phyloP scores from a whole-genome alignment of 805 yeast genomes.

The Clavispora phyllophila region DNA sequence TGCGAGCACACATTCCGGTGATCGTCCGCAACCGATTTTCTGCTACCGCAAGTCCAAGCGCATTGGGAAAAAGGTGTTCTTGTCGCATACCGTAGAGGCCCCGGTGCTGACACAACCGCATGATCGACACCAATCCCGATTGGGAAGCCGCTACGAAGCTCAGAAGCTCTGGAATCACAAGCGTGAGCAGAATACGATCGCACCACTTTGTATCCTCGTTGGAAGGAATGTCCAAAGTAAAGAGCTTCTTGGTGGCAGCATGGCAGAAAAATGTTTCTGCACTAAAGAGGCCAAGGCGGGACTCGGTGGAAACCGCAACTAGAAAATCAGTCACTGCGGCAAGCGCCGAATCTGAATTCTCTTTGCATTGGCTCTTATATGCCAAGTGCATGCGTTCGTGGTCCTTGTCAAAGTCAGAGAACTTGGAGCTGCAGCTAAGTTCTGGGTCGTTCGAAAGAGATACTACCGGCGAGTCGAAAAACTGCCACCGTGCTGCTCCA shows the following conservation, averaged over 20 bases:
- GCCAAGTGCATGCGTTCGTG: slow-evolving; percentile 28
- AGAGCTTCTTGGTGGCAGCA: slow-evolving; percentile 10
- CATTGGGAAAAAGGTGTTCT: slow-evolving; percentile 38
- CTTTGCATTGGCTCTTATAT: slow-evolving; percentile 1
- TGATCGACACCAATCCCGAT: slow-evolving; percentile 31
- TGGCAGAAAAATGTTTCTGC: slow-evolving; percentile 10
- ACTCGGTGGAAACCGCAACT: slow-evolving; percentile 12
- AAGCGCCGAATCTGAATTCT: background rate
- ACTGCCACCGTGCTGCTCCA: slow-evolving; percentile 29
- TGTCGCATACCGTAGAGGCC: slow-evolving; percentile 40
- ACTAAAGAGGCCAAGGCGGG: slow-evolving; percentile 8
- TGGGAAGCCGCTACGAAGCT: slow-evolving; percentile 32
- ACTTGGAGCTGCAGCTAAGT: slow-evolving; percentile 8
- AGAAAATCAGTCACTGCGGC: background rate
- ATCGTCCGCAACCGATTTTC: slow-evolving; percentile 27
- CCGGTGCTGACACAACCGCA: slow-evolving; percentile 32
- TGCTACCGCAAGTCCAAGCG: slow-evolving; percentile 22
- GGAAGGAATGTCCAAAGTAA: slow-evolving; percentile 3
- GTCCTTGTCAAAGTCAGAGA: slow-evolving; percentile 29
- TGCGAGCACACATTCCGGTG: slow-evolving; percentile 26
- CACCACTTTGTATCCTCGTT: slow-evolving; percentile 25
- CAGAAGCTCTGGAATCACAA: slow-evolving; percentile 31
- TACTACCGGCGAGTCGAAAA: slow-evolving; percentile 24
- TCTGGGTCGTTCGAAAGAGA: slow-evolving; percentile 4
- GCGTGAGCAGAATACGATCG: slow-evolving; percentile 33